Evolutionary conservation across 305 asterid genomes (phyloP), one percentile per base, ranked within the genome.

Genomic region (Striga hermonthica): DNA sequence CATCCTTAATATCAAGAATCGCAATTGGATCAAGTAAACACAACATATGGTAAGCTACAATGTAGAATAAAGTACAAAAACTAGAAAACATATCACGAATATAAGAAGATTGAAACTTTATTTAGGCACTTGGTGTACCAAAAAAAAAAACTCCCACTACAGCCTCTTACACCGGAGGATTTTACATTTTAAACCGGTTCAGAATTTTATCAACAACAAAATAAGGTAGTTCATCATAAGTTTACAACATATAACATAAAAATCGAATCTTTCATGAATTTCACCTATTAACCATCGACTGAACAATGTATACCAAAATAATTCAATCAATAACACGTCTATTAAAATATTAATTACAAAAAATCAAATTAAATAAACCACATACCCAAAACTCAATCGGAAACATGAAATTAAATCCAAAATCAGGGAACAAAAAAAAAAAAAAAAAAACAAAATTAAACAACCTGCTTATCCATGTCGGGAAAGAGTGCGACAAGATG

Each of bases 391-490:
- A 60, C 13, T 40, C 13, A 61, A 13, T 40, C 66, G 60, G 39
- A 45, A 44, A 4, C 8, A 3, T 11, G 11, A n/a, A 6, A 50
- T 6, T 43, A 58, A 52, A 28, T 36, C 2, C 1, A 44, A 31
- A 47, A 12, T 6, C 41, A 45, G 47, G 47, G 47, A 12, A 62
- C 28, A 45, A 34, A 47, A 22, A 22, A 22, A 22, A 1, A 22
- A 22, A 22, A 22, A 45, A 34, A 47, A 22, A 22, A 22, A 22
- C 31, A 22, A 22, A 22, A 22, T 22, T 1, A 22, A 52, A 10
- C 41, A 66, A 93, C 99, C 97, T 93, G 89, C 78, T 83, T 88
- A 68, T 93, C 99, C 99, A 93, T 93, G 54, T 80, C 88, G 70
- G 99, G 99, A 72, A 93, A 93, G 70, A 84, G 76, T 38, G 82